phyloP scores from a whole-genome alignment of 768 basidiomycete genomes.

The Tylopilus sp. region DNA sequence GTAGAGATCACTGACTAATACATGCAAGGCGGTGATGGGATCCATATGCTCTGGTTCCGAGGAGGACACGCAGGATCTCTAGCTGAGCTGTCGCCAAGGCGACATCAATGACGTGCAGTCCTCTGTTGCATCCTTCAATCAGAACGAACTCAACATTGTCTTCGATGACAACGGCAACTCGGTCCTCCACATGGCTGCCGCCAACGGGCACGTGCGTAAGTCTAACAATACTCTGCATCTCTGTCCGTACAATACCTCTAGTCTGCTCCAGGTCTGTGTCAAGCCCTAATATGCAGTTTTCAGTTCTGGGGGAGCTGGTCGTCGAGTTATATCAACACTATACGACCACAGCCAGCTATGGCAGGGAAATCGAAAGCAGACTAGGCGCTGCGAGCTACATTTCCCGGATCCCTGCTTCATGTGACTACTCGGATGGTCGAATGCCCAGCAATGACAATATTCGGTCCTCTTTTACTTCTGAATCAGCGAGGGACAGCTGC shows the following conservation, averaged over 20 bases:
- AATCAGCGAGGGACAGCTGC: not conserved
- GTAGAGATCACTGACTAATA: not conserved
- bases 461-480: not conserved
- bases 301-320: too few species aligned
- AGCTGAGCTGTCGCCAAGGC: slow-evolving; percentile 85
- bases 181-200: slow-evolving; percentile 81
- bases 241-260: too few species aligned
- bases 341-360: too few species aligned
- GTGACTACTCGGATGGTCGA: too few species aligned
- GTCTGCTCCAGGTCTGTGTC: too few species aligned
- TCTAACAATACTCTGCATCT: too few species aligned
- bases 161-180: slow-evolving; percentile 79
- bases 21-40: not conserved
- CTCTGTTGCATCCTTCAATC: slow-evolving; percentile 60
- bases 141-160: slow-evolving; percentile 41
- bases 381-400: too few species aligned
- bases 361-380: too few species aligned
- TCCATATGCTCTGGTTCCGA: slow-evolving; percentile 10
- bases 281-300: too few species aligned
- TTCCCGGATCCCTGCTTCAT: too few species aligned
- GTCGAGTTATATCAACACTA: too few species aligned
- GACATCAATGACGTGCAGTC: slow-evolving; percentile 74
- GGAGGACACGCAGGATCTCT: slow-evolving; percentile 66
- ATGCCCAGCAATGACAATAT: too few species aligned
- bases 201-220: slow-evolving; percentile 85